phyloP scores from a whole-genome alignment of 2,329 filamentous ascomycete species.

The Phialophora chinensis region DNA sequence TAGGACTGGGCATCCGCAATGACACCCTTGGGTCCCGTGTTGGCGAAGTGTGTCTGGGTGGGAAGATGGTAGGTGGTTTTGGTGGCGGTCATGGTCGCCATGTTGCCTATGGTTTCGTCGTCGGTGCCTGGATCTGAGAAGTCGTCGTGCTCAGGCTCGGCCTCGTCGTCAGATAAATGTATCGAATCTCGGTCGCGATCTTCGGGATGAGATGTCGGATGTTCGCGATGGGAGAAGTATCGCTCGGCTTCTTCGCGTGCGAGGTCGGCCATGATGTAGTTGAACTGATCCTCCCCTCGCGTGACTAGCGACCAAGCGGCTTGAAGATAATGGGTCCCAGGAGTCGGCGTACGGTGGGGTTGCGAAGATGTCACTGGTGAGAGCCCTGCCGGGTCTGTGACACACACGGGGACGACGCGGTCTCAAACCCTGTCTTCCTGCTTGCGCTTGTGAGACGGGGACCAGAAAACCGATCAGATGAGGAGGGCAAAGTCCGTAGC shows the following conservation, averaged over 20 bases:
- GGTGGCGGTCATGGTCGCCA: constrained; percentile 43
- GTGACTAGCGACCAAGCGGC: constrained; percentile 7
- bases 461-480: constrained; percentile 4
- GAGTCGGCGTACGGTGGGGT: not conserved
- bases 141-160: constrained; percentile 31
- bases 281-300: constrained; percentile 12
- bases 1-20: constrained; percentile 59
- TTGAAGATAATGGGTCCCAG: constrained; percentile 7
- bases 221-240: constrained; percentile 48
- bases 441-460: not conserved
- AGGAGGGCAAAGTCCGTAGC: constrained; percentile 7
- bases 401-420: not conserved
- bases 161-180: constrained; percentile 34
- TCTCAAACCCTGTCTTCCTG: constrained; percentile 1
- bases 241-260: constrained; percentile 57
- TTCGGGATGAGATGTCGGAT: constrained; percentile 50
- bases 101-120: constrained; percentile 47
- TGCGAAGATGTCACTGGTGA: not conserved
- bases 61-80: constrained; percentile 52
- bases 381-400: constrained; percentile 1
- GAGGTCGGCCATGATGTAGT: constrained; percentile 48
- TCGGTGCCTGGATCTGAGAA: constrained; percentile 41
- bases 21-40: constrained; percentile 59
- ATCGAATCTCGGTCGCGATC: constrained; percentile 43
- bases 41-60: constrained; percentile 54